phyloP scores from a whole-genome alignment of 2,329 filamentous ascomycete species.

The Botrytis fragariae region DNA sequence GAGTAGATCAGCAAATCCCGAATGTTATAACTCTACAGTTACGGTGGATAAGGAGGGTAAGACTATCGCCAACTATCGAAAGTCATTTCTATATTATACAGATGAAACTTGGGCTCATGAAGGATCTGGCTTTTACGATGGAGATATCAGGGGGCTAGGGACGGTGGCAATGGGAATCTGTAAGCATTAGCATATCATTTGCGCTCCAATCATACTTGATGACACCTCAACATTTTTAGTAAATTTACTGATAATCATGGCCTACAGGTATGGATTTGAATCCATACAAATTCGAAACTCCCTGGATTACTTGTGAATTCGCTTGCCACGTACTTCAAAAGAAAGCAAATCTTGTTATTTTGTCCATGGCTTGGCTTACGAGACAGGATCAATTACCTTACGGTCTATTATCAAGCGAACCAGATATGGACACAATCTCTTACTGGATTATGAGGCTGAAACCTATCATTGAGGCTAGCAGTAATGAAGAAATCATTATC shows the following conservation, averaged over 20 bases:
- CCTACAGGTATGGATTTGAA: constrained; percentile 58
- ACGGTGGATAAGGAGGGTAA: constrained; percentile 58
- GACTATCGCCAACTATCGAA: constrained; percentile 60
- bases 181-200: constrained; percentile 38
- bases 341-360: constrained; percentile 60
- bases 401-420: constrained; percentile 51
- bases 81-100: constrained; percentile 56
- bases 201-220: constrained; percentile 7
- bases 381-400: constrained; percentile 48
- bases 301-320: constrained; percentile 51
- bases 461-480: constrained; percentile 56
- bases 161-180: constrained; percentile 59
- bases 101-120: constrained; percentile 63
- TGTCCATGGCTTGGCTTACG: constrained; percentile 79
- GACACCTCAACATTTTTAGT: not conserved
- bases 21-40: constrained; percentile 56
- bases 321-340: constrained; percentile 52
- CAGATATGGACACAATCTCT: constrained; percentile 69
- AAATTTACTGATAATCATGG: not conserved
- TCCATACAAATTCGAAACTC: constrained; percentile 51
- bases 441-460: constrained; percentile 75
- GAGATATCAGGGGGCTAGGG: constrained; percentile 48
- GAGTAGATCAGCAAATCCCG: constrained; percentile 49
- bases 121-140: constrained; percentile 51
- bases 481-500: constrained; percentile 60